phyloP scores from a whole-genome alignment of 1,139 yeast species.

The Dujonia santamariae region DNA sequence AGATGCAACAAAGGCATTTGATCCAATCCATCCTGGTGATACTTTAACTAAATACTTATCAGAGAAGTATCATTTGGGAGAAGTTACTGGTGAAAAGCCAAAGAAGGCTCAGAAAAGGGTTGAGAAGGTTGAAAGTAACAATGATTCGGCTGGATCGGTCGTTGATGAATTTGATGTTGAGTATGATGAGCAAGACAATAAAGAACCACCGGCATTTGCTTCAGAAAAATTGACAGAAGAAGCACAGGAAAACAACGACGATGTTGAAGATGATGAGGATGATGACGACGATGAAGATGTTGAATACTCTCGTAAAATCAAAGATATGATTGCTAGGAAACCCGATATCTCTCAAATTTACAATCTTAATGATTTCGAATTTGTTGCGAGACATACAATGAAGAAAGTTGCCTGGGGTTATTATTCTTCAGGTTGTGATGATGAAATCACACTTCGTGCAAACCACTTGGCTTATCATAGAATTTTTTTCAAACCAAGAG shows the following conservation, averaged over 20 bases:
- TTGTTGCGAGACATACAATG: conserved; percentile 74
- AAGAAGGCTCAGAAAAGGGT: conserved; percentile 10
- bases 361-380: conserved; percentile 78
- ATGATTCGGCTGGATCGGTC: conserved; percentile 10
- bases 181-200: conserved; percentile 42
- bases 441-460: conserved; percentile 84
- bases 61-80: conserved; percentile 30
- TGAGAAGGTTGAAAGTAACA: conserved; percentile 5
- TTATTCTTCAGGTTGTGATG: conserved; percentile 89
- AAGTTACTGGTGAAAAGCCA: conserved; percentile 20
- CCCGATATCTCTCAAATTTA: conserved; percentile 68
- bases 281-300: conserved; percentile 33
- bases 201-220: conserved; percentile 20
- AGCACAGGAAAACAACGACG: conserved; percentile 12
- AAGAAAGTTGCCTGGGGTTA: conserved; percentile 86
- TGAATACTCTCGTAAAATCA: conserved; percentile 28
- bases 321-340: conserved; percentile 29
- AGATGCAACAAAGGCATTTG: conserved; percentile 60
- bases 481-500: conserved; percentile 77
- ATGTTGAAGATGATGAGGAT: conserved; percentile 23
- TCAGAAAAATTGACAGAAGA: conserved; percentile 3
- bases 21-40: conserved; percentile 83
- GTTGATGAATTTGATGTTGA: conserved; percentile 48
- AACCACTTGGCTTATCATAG: conserved; percentile 87
- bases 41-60: conserved; percentile 52